A percentile compares a stretch with the other conserved stretches of the same genome.
phyloP scores from a whole-genome alignment of 176 grass and related monocot genomes.

The Phragmites australis region DNA sequence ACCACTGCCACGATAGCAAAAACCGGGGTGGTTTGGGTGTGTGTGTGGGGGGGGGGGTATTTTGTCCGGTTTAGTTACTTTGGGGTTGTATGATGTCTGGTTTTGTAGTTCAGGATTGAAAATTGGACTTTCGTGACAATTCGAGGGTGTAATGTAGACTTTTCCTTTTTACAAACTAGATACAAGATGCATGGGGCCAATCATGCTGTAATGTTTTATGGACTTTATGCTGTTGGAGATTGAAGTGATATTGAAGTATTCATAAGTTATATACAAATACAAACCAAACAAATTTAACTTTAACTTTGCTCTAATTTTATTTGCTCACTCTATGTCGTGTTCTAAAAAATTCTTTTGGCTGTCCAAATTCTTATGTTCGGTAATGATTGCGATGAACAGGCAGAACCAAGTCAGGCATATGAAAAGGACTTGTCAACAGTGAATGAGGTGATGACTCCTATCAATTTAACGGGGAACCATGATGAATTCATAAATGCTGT shows the following conservation, averaged over 20 bases:
- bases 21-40: too few species aligned
- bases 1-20: too few species aligned
- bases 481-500: conserved; percentile 81
- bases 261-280: conserved; percentile 21
- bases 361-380: conserved; percentile 26
- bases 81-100: too few species aligned
- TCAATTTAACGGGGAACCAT: conserved; percentile 66
- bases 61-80: too few species aligned
- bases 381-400: conserved; percentile 42
- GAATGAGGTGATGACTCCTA: conserved; percentile 47
- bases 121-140: too few species aligned
- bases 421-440: conserved; percentile 57
- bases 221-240: conserved; percentile 13
- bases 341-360: conserved; percentile 14
- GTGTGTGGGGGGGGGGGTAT: too few species aligned
- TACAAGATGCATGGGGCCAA: background rate
- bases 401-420: conserved; percentile 38
- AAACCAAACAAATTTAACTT: conserved; percentile 10
- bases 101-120: too few species aligned
- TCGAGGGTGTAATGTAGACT: too few species aligned
- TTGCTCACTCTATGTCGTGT: conserved; percentile 18
- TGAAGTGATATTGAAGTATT: conserved; percentile 6
- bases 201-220: conserved; percentile 26
- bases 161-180: conserved; percentile 18
- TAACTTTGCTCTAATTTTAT: conserved; percentile 13